Evolutionary conservation across 1,284 basidiomycete species (phyloP).

Genomic region (Calocybe gambosa): DNA sequence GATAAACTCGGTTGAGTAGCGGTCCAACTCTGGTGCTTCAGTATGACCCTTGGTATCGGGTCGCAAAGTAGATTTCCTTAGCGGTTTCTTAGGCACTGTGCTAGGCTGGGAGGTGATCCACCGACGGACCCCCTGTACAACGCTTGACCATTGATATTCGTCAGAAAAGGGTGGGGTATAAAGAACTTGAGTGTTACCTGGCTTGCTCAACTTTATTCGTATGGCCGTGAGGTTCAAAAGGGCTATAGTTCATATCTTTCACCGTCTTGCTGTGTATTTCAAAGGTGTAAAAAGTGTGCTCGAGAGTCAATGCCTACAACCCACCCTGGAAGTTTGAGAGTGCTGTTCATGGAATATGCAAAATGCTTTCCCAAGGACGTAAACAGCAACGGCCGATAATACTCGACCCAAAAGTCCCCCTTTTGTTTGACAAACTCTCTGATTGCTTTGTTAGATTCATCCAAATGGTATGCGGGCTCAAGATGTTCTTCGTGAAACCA

Average conservation of each 20-base stretch:
- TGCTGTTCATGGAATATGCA: conserved; percentile 84
- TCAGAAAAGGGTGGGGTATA: neutral
- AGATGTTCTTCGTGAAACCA: conserved; percentile 80
- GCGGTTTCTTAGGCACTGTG: conserved; percentile 34
- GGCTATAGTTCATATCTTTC: conserved; percentile 62
- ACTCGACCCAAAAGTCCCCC: conserved; percentile 84
- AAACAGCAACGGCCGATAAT: conserved; percentile 83
- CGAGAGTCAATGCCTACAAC: conserved; percentile 15
- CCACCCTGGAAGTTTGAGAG: conserved; percentile 74
- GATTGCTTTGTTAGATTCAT: conserved; percentile 51
- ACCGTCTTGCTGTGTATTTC: conserved; percentile 52
- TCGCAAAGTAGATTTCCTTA: conserved; percentile 27
- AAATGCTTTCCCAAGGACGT: conserved; percentile 81
- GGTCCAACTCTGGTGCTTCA: conserved; percentile 31
- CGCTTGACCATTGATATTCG: conserved; percentile 29
- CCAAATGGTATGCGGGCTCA: conserved; percentile 50
- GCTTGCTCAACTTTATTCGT: conserved; percentile 33
- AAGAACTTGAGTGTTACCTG: conserved; percentile 26
- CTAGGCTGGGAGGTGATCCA: conserved; percentile 58
- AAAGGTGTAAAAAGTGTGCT: conserved; percentile 2
- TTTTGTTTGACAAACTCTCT: conserved; percentile 50
- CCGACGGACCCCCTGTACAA: conserved; percentile 67
- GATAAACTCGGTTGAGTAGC: conserved; percentile 59
- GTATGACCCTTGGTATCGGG: conserved; percentile 26
- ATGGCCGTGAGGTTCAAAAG: conserved; percentile 58